Conservation (phyloP, 108 stramenopile genomes). For the Parietichytrium sp. region DNA sequence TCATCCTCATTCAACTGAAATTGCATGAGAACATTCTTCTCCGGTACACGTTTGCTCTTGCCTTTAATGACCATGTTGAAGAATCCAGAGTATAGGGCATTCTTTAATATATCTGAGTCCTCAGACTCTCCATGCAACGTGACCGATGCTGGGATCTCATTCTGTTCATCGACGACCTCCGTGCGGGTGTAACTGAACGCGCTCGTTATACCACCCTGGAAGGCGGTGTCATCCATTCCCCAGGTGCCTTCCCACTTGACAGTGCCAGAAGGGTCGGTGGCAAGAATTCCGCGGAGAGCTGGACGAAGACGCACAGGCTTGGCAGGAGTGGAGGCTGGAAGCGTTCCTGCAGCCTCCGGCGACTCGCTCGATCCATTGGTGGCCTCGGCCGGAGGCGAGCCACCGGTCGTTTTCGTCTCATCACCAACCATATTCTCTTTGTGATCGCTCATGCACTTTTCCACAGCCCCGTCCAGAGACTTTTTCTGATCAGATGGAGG, state of each 20-base stretch:
- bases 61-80: not conserved
- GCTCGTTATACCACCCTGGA: constrained; percentile 12
- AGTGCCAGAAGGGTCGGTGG: not conserved
- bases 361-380: too few relatives aligned
- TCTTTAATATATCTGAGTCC: not conserved
- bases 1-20: constrained; percentile 1
- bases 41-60: not conserved
- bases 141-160: not conserved
- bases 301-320: not conserved
- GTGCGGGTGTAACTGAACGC: not conserved
- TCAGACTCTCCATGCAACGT: not conserved
- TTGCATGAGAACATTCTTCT: constrained; percentile 27
- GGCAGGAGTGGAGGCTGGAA: constrained; percentile 2
- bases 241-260: constrained; percentile 22
- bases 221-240: constrained; percentile 37
- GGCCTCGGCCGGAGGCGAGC: too few relatives aligned
- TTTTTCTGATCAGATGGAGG: too few relatives aligned
- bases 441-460: too few relatives aligned
- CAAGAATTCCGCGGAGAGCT: constrained; percentile 9
- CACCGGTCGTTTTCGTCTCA: too few relatives aligned
- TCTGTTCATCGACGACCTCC: not conserved
- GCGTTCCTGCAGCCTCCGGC: constrained; percentile 7
- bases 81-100: not conserved
- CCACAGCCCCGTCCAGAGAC: too few relatives aligned
- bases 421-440: too few relatives aligned